Base-by-base conservation (phyloP, 345 rosid species). In the Arabidopsis thaliana region DNA sequence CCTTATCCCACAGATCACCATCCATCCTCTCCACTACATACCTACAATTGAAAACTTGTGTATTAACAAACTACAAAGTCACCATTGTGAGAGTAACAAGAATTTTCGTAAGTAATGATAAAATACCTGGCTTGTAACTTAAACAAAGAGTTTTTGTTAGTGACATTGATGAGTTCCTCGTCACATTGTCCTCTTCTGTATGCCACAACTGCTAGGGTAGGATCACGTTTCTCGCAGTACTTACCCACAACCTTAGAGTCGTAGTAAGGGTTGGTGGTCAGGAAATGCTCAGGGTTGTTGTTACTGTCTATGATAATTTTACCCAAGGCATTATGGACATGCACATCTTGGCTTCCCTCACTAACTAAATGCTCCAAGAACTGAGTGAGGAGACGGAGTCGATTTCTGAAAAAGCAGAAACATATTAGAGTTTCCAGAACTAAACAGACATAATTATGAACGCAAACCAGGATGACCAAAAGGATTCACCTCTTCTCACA, bases 1-100 rank as follows among this genome's bases (percentile, higher is more conserved):
- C 99, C 85, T 88, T 93, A 75, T 89, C 99, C 99, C 99, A 96
- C n/a, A 96, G 94, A 72, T 89, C 98, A 52, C 61, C 88, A 81
- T 96, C 98, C 98, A 96, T 96, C 84, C 98, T 87, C 81, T 96
- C 99, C 68, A 96, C 99, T 59, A 96, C 99, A 76, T 96, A 96
- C 81, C 98, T 93, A 82, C 32, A 75, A 68, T 73, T 77, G 46
- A 16, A 74, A 67, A 52, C 78, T 37, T 46, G 41, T 25, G 72
- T 42, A 56, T 83, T 37, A 85, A 69, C 72, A 69, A 70, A 53
- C 48, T 61, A 38, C 38, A 65, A 52, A 76, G 58, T 51, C 41
- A 36, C 44, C 38, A 51, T 24, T 30, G 42, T 22, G 61, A 72
- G 4, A 5, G 37, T 28, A 36, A 62, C 38, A 72, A 69, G 59